These are phyloP conservation scores for Aschersonia sp. DNA, from an alignment of 2,329 filamentous ascomycete species.

Conservation along the genomic window DNA sequence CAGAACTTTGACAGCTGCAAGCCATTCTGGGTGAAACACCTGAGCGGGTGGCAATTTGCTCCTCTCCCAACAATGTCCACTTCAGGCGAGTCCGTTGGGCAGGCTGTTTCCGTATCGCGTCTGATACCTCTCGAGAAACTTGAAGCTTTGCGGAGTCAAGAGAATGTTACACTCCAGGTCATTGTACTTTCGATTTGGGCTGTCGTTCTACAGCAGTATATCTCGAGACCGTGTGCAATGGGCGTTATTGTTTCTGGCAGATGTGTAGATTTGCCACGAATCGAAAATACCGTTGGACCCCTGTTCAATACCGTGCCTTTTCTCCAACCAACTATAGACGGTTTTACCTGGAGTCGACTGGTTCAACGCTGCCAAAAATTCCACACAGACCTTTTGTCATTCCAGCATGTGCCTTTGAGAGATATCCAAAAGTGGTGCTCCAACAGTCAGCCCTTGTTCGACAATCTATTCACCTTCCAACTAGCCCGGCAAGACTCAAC, in stretches of 20 bases:
- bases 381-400: constrained; percentile 51
- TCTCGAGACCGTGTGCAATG: constrained; percentile 35
- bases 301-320: constrained; percentile 85
- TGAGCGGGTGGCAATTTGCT: constrained; percentile 20
- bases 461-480: constrained; percentile 74
- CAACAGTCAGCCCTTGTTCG: constrained; percentile 49
- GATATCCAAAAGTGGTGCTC: constrained; percentile 69
- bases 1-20: constrained; percentile 22
- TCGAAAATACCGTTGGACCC: constrained; percentile 60
- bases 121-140: constrained; percentile 27
- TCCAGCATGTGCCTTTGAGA: constrained; percentile 59
- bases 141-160: constrained; percentile 34
- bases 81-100: constrained; percentile 5
- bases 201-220: constrained; percentile 39
- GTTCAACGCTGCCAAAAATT: constrained; percentile 54
- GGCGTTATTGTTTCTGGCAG: constrained; percentile 72
- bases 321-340: constrained; percentile 27
- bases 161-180: constrained; percentile 67
- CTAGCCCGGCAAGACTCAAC: constrained; percentile 20
- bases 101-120: constrained; percentile 5
- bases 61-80: not conserved
- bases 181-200: constrained; percentile 65
- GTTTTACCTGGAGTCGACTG: constrained; percentile 43
- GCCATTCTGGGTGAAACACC: constrained; percentile 52
- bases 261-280: constrained; percentile 49